phyloP scores from a whole-genome alignment of 495 filamentous ascomycete species.

The Massariosphaeria phaeospora region DNA sequence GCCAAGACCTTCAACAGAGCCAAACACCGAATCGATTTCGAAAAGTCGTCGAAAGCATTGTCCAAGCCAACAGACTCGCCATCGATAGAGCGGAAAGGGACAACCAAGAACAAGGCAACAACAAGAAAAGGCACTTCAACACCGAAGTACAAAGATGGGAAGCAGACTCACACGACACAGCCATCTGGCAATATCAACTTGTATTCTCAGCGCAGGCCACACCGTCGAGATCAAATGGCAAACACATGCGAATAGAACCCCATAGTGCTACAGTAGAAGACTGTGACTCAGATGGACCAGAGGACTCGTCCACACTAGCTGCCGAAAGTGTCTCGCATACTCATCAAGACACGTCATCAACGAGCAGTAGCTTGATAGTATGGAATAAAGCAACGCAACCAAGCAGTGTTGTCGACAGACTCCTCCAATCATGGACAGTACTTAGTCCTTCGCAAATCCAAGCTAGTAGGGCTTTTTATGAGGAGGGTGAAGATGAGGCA shows the following conservation, averaged over 20 bases:
- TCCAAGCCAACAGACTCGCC: background rate
- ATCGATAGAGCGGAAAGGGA: background rate
- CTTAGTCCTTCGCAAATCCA: background rate
- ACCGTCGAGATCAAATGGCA: background rate
- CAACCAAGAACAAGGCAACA: background rate
- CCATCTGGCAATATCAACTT: slow-evolving; percentile 1
- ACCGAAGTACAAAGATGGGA: background rate
- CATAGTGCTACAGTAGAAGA: background rate
- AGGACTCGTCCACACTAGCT: background rate
- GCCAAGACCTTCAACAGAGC: background rate
- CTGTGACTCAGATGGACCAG: background rate
- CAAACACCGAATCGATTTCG: background rate
- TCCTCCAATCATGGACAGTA: background rate
- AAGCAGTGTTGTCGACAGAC: background rate
- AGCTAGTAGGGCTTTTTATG: background rate
- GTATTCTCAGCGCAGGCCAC: background rate
- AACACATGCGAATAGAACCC: background rate
- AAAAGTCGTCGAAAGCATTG: background rate
- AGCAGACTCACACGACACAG: slow-evolving; percentile 4
- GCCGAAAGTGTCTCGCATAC: background rate
- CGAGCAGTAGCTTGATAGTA: background rate
- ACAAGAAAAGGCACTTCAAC: background rate
- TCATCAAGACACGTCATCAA: background rate
- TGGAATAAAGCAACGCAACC: background rate
- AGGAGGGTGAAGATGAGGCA: background rate